A percentile compares a stretch with the other conserved stretches of the same genome.
These are phyloP conservation scores for Primulina huaijiensis DNA, from an alignment of 257 asterid species.

Conservation along the genomic window DNA sequence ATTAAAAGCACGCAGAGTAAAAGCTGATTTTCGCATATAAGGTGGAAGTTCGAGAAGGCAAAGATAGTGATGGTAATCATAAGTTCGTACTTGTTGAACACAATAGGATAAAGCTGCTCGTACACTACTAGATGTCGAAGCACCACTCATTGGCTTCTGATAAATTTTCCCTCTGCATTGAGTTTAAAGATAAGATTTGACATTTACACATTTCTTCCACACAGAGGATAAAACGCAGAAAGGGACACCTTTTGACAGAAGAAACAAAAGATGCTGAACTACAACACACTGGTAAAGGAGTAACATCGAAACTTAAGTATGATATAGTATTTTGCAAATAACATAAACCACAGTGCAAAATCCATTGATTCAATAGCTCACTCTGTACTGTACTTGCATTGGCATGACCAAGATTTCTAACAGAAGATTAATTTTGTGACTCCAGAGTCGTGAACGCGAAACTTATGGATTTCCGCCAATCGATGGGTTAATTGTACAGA, in stretches of 20 bases:
- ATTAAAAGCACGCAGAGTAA: conserved; percentile 83
- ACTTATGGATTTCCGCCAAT: too few species aligned
- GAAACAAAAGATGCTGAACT: neutral
- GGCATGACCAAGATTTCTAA: neutral
- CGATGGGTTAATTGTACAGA: too few species aligned
- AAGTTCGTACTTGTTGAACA: conserved; percentile 84
- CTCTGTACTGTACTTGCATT: neutral
- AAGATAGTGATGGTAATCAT: conserved; percentile 92
- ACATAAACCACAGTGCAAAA: neutral
- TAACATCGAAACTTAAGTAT: neutral
- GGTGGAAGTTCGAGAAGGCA: conserved; percentile 97
- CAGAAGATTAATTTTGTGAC: neutral
- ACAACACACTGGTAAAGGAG: neutral
- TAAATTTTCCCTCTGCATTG: conserved; percentile 26
- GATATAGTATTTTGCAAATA: neutral
- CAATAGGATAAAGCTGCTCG: conserved; percentile 79
- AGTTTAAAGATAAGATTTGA: conserved; percentile 2
- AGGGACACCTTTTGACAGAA: neutral
- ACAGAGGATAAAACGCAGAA: neutral
- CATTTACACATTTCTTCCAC: neutral
- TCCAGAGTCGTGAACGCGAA: neutral
- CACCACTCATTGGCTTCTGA: conserved; percentile 44
- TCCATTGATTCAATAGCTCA: neutral
- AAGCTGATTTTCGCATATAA: conserved; percentile 77
- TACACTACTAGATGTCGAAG: conserved; percentile 40